phyloP scores from a whole-genome alignment of 495 filamentous ascomycete genomes.

The Talaromyces trachyspermus region DNA sequence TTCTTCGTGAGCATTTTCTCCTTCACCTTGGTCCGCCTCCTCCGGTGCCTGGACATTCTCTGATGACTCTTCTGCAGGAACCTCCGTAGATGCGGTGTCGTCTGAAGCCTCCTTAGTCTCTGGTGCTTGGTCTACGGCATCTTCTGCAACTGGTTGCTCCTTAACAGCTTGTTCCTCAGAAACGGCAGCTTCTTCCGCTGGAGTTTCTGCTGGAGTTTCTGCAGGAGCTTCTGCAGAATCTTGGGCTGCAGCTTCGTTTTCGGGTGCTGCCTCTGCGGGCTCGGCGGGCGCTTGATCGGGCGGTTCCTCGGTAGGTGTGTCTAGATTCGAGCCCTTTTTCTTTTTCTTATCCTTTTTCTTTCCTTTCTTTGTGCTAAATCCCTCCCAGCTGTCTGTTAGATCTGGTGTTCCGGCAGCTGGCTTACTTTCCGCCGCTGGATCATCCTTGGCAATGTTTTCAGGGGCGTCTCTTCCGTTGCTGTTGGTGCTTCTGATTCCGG shows the following conservation, averaged over 20 bases:
- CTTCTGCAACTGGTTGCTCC: background rate
- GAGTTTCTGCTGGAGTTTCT: background rate
- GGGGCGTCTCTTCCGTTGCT: conserved; percentile 3
- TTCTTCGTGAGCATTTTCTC: conserved; percentile 4
- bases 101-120: conserved; percentile 4
- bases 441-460: conserved; percentile 4
- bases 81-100: conserved; percentile 11
- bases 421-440: background rate
- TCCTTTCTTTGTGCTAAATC: conserved; percentile 8
- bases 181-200: conserved; percentile 8
- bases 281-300: conserved; percentile 3
- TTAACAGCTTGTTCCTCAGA: conserved; percentile 6
- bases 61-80: conserved; percentile 5
- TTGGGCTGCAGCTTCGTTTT: conserved; percentile 6
- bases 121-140: background rate
- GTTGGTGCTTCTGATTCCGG: background rate
- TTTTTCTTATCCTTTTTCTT: conserved; percentile 7
- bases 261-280: background rate
- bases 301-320: conserved; percentile 7
- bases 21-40: conserved; percentile 1
- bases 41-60: background rate
- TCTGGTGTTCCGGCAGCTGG: conserved; percentile 6
- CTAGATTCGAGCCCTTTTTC: conserved; percentile 9
- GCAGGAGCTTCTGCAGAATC: background rate
- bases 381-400: background rate